phyloP scores from a whole-genome alignment of 257 asterid genomes.

The Penstemon davidsonii region DNA sequence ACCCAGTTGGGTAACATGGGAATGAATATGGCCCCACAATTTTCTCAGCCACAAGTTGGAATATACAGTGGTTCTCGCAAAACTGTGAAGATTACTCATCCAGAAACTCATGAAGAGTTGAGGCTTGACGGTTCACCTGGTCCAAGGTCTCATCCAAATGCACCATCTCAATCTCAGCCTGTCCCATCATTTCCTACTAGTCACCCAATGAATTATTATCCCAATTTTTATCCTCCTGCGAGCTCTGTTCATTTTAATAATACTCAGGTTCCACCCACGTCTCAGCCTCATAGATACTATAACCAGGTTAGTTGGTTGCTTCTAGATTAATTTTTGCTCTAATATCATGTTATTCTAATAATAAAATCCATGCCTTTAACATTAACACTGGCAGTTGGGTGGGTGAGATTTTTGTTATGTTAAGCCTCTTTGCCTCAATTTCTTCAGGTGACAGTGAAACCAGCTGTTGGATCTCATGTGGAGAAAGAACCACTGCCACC shows the following conservation, averaged over 20 bases:
- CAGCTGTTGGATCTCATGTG: slow-evolving; percentile 49
- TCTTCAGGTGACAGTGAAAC: slow-evolving; percentile 72
- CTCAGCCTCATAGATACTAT: slow-evolving; percentile 63
- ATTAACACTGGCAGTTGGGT: slow-evolving; percentile 8
- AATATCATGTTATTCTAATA: neutral
- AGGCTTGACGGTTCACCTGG: slow-evolving; percentile 68
- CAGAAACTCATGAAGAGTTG: slow-evolving; percentile 86
- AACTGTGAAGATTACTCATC: slow-evolving; percentile 87
- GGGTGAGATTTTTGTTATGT: neutral
- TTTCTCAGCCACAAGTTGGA: slow-evolving; percentile 67
- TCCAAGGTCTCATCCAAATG: slow-evolving; percentile 56
- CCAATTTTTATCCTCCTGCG: slow-evolving; percentile 49
- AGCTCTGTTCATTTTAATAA: slow-evolving; percentile 57
- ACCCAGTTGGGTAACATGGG: slow-evolving; percentile 79
- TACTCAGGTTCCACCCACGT: slow-evolving; percentile 47
- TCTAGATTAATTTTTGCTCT: slow-evolving; percentile 16
- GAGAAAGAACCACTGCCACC: slow-evolving; percentile 50
- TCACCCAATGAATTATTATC: slow-evolving; percentile 49
- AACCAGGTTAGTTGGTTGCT: slow-evolving; percentile 59
- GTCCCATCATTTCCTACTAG: slow-evolving; percentile 60
- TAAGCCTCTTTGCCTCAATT: slow-evolving; percentile 5
- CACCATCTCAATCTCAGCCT: slow-evolving; percentile 67
- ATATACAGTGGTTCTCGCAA: slow-evolving; percentile 53
- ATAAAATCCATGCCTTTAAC: neutral
- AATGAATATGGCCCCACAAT: slow-evolving; percentile 60